Evolutionary conservation across 1,284 basidiomycete genomes (phyloP).

Genomic region (Meira nashicola): DNA sequence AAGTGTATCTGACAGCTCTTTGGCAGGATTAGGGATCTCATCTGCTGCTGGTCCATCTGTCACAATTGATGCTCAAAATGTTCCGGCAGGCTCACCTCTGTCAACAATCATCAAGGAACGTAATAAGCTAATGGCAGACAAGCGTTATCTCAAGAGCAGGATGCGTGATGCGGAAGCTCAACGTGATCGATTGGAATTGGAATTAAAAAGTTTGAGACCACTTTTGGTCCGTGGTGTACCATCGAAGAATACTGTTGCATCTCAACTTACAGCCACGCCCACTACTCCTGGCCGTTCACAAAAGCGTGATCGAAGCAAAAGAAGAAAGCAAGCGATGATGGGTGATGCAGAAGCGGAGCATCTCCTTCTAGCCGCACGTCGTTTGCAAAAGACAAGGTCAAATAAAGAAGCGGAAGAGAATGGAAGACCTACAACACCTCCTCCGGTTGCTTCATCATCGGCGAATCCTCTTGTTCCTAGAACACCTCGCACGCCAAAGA

Average conservation of each 20-base stretch:
- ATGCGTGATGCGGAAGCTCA: constrained; percentile 48
- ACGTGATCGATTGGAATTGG: constrained; percentile 42
- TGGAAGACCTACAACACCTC: constrained; percentile 15
- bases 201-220: constrained; percentile 42
- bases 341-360: constrained; percentile 56
- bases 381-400: constrained; percentile 37
- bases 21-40: constrained; percentile 10
- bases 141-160: constrained; percentile 43
- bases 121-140: constrained; percentile 48
- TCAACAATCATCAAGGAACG: constrained; percentile 40
- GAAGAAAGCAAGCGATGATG: constrained; percentile 42
- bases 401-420: constrained; percentile 15
- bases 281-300: constrained; percentile 5
- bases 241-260: constrained; percentile 7
- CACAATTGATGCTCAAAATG: constrained; percentile 21
- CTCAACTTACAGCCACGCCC: neutral
- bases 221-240: constrained; percentile 36
- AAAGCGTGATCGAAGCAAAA: constrained; percentile 24
- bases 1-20: neutral
- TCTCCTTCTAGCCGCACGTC: constrained; percentile 53
- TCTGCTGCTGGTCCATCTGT: constrained; percentile 13
- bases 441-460: neutral
- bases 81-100: constrained; percentile 21
- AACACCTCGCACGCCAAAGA: constrained; percentile 11
- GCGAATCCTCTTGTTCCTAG: neutral